phyloP scores from a whole-genome alignment of 345 rosid genomes.

The Salix suchowensis region DNA sequence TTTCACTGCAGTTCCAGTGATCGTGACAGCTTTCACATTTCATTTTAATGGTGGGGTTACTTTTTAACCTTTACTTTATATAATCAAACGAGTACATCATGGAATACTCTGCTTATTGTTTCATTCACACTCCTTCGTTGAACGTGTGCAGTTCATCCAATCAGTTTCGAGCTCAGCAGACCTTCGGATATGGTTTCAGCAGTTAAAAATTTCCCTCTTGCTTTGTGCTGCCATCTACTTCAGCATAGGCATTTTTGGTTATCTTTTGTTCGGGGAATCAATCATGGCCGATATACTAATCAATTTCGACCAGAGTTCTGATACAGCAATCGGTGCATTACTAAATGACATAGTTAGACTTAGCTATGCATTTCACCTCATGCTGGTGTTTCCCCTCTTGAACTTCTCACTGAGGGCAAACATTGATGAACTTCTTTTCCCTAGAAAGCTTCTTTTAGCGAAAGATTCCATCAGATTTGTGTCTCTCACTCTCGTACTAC shows the following conservation, averaged over 20 bases:
- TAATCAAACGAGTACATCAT: not conserved
- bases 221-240: conserved; percentile 63
- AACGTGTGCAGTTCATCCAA: conserved; percentile 29
- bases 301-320: conserved; percentile 62
- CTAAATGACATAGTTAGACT: conserved; percentile 57
- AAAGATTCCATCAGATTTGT: conserved; percentile 53
- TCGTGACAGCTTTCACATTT: conserved; percentile 85
- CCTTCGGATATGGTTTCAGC: conserved; percentile 62
- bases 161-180: conserved; percentile 57
- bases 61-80: not conserved
- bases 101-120: not conserved
- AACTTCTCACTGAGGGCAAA: conserved; percentile 72
- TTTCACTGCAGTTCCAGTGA: conserved; percentile 86
- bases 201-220: conserved; percentile 49
- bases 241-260: conserved; percentile 61
- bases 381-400: conserved; percentile 77
- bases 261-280: conserved; percentile 71
- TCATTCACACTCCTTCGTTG: not conserved
- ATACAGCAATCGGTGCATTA: conserved; percentile 42
- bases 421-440: conserved; percentile 66
- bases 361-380: conserved; percentile 76
- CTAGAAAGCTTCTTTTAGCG: conserved; percentile 32
- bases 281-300: conserved; percentile 71
- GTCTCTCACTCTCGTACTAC: conserved; percentile 40
- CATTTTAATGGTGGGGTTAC: conserved; percentile 69